Base-by-base conservation (phyloP, 805 yeast genomes). In the Suhomyces kilbournensis region DNA sequence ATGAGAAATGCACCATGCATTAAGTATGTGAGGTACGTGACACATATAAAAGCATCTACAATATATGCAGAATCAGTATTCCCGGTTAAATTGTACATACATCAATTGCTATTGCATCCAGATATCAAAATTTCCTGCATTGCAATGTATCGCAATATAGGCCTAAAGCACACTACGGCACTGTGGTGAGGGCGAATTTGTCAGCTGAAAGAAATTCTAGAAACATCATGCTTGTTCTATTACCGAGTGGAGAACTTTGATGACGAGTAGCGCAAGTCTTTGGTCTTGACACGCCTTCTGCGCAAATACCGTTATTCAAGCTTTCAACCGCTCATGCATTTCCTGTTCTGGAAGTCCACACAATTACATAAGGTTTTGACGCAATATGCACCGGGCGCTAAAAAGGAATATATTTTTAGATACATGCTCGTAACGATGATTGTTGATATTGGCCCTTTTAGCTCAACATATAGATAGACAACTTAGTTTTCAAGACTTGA, bases 311-410 rank as follows among this genome's bases (percentile, higher is more conserved):
- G 42, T 38, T 38, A 17, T 38, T 17, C 1, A 17, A 14, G n/a
- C 20, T 32, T 38, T 38, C 42, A 38, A 38, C 42, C 23, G 42
- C 42, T 19, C 23, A n/a, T 38, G 42, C 23, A 38, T 10, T 38
- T 19, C 42, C 42, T 9, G 42, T 17, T 38, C 42, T 5, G 42
- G 42, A 10, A 32, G 17, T 34, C 22, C n/a, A 35, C 35, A 38
- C 43, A 46, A 34, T 19, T 38, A 46, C 34, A 23, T 46, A 34
- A 34, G 20, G 19, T 46, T 46, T 17, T 46, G 42, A 35, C 48
- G 34, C 42, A 19, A 34, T 22, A 32, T 34, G 48, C 48, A 46
- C 23, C 3, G 35, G 35, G 48, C 48, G 23, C 48, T 12, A 15
- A 30, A 23, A 26, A 8, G 3, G 30, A 30, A 19, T 19, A 22